Conservation (phyloP, 208 protist species). For the Crithidia thermophila region DNA sequence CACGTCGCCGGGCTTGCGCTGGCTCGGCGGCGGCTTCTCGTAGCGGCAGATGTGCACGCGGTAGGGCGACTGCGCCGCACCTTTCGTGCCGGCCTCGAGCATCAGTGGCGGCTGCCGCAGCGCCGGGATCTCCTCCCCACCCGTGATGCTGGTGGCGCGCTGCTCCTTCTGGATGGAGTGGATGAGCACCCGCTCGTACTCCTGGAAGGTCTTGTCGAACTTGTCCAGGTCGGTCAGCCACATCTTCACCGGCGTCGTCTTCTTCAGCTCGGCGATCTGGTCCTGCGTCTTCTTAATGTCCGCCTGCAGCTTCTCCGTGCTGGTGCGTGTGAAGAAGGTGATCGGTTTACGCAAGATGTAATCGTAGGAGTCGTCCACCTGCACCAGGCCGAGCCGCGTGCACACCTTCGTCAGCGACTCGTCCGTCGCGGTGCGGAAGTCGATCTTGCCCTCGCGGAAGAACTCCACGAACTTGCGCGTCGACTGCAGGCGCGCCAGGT, state of each 20-base stretch:
- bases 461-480: constrained; percentile 86
- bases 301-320: constrained; percentile 70
- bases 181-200: constrained; percentile 72
- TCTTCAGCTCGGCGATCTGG: constrained; percentile 77
- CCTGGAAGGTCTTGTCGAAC: constrained; percentile 85
- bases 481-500: constrained; percentile 71
- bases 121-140: constrained; percentile 45
- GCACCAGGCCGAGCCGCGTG: constrained; percentile 65
- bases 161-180: constrained; percentile 84
- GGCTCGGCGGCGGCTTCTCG: constrained; percentile 60
- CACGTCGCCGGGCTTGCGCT: constrained; percentile 27
- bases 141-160: constrained; percentile 44
- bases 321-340: constrained; percentile 88
- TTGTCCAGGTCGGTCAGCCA: constrained; percentile 90
- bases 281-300: constrained; percentile 64
- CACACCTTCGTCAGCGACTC: constrained; percentile 76
- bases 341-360: constrained; percentile 90
- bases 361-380: constrained; percentile 79
- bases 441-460: constrained; percentile 84
- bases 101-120: constrained; percentile 64
- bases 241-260: constrained; percentile 84
- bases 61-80: constrained; percentile 32
- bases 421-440: constrained; percentile 82
- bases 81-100: constrained; percentile 50
- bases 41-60: constrained; percentile 65